Conservation (phyloP, 1,284 basidiomycete genomes). For the Peniophora sp. region DNA sequence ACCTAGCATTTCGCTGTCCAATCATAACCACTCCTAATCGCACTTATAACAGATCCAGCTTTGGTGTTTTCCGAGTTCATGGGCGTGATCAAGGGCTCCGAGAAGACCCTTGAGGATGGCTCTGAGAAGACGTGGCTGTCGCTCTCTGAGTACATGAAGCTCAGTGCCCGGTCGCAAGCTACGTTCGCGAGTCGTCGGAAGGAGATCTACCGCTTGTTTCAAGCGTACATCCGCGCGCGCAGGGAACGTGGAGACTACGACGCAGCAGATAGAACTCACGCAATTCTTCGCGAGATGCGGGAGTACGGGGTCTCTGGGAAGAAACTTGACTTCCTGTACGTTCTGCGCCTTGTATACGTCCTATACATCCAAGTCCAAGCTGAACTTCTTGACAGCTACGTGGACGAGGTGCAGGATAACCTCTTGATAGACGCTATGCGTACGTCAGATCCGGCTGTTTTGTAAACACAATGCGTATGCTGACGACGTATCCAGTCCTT, state of each 20-base stretch:
- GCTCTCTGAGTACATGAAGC: slow-evolving; percentile 31
- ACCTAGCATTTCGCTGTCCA: neutral
- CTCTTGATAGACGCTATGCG: slow-evolving; percentile 57
- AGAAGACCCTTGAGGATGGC: slow-evolving; percentile 24
- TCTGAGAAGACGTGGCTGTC: slow-evolving; percentile 13
- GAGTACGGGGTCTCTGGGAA: slow-evolving; percentile 27
- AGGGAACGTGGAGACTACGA: slow-evolving; percentile 41
- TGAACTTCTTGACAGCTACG: slow-evolving; percentile 42
- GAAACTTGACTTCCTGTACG: slow-evolving; percentile 53
- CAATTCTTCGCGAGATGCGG: slow-evolving; percentile 34
- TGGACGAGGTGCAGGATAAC: slow-evolving; percentile 59
- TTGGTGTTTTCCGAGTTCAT: slow-evolving; percentile 66
- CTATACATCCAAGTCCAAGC: neutral
- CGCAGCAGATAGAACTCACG: slow-evolving; percentile 58
- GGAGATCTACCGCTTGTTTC: slow-evolving; percentile 48
- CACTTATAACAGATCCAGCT: slow-evolving; percentile 38
- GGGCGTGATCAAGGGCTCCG: slow-evolving; percentile 64
- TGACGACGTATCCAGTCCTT: slow-evolving; percentile 45
- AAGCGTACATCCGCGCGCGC: slow-evolving; percentile 44
- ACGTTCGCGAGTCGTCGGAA: slow-evolving; percentile 44
- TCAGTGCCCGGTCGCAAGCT: slow-evolving; percentile 44
- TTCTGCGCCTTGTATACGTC: neutral
- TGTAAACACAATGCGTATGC: neutral
- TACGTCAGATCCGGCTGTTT: slow-evolving; percentile 19
- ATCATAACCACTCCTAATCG: neutral